These are phyloP conservation scores for Caryopteris hybrid DNA, from an alignment of 305 asterid genomes.

Conservation along the genomic window DNA sequence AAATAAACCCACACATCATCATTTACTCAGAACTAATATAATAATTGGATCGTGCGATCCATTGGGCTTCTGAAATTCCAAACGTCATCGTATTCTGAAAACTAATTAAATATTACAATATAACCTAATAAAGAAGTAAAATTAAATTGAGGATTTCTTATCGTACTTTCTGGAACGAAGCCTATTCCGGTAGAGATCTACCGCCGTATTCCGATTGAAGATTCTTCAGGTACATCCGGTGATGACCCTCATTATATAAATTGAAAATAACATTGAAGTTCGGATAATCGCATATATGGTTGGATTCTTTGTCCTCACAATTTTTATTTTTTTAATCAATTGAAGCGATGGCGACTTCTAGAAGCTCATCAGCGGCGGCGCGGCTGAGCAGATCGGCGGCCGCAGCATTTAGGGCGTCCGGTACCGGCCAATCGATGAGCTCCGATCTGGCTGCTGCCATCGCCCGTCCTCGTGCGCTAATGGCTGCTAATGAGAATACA, in stretches of 20 bases:
- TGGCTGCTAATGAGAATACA: slow-evolving; percentile 12
- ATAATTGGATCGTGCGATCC: too few species aligned
- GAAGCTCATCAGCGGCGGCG: slow-evolving; percentile 36
- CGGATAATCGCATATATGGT: not conserved
- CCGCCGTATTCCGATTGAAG: not conserved
- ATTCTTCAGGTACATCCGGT: not conserved
- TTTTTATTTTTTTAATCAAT: not conserved
- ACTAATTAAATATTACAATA: not conserved
- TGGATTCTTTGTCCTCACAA: not conserved
- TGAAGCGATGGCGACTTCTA: slow-evolving; percentile 33
- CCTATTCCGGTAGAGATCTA: slow-evolving; percentile 7
- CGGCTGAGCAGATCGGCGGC: slow-evolving; percentile 40
- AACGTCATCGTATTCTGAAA: too few species aligned
- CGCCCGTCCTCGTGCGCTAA: slow-evolving; percentile 15
- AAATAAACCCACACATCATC: too few species aligned
- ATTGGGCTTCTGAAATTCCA: not conserved
- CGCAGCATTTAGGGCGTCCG: slow-evolving; percentile 30
- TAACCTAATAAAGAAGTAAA: too few species aligned
- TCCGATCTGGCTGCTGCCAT: slow-evolving; percentile 16
- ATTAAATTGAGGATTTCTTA: not conserved
- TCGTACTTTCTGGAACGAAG: not conserved
- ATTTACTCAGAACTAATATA: too few species aligned
- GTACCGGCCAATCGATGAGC: slow-evolving; percentile 17
- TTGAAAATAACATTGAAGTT: not conserved
- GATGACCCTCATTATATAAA: not conserved